Conservation (phyloP, 2,329 filamentous ascomycete species). For the Aspergillus novoparasiticus region DNA sequence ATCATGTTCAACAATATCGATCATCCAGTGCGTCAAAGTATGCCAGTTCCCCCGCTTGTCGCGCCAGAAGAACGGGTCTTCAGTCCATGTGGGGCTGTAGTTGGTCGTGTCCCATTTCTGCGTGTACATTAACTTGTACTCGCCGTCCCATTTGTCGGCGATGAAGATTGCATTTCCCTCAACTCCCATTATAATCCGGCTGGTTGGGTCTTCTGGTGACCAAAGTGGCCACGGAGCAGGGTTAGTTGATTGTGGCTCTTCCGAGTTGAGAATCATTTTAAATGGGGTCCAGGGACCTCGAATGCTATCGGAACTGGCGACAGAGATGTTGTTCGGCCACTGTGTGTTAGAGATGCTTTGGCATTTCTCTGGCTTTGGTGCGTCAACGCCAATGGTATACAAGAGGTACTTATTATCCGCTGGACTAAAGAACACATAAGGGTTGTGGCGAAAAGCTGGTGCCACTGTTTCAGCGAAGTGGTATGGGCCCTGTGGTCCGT, state of each 20-base stretch:
- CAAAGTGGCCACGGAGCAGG: slow-evolving; percentile 17
- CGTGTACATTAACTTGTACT: slow-evolving; percentile 14
- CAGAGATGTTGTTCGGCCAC: slow-evolving; percentile 18
- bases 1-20: slow-evolving; percentile 27
- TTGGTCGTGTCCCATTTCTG: slow-evolving; percentile 11
- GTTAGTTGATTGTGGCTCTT: slow-evolving; percentile 14
- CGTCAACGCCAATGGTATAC: slow-evolving; percentile 47
- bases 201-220: slow-evolving; percentile 1
- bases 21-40: slow-evolving; percentile 38
- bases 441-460: slow-evolving; percentile 51
- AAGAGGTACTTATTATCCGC: slow-evolving; percentile 49
- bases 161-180: slow-evolving; percentile 20
- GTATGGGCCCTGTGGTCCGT: slow-evolving; percentile 50
- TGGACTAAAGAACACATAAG: slow-evolving; percentile 48
- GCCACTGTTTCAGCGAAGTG: slow-evolving; percentile 44
- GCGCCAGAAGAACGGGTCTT: slow-evolving; percentile 41
- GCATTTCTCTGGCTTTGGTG: slow-evolving; percentile 28
- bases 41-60: slow-evolving; percentile 41
- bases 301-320: slow-evolving; percentile 9
- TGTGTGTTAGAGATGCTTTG: slow-evolving; percentile 8
- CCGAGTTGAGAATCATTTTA: slow-evolving; percentile 4
- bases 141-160: slow-evolving; percentile 13
- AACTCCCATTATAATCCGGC: slow-evolving; percentile 6
- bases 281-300: slow-evolving; percentile 6
- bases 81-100: slow-evolving; percentile 23